Evolutionary conservation across 352 stramenopile genomes (phyloP), one percentile per base, ranked within the genome.

Genomic region (Albugo candida): DNA sequence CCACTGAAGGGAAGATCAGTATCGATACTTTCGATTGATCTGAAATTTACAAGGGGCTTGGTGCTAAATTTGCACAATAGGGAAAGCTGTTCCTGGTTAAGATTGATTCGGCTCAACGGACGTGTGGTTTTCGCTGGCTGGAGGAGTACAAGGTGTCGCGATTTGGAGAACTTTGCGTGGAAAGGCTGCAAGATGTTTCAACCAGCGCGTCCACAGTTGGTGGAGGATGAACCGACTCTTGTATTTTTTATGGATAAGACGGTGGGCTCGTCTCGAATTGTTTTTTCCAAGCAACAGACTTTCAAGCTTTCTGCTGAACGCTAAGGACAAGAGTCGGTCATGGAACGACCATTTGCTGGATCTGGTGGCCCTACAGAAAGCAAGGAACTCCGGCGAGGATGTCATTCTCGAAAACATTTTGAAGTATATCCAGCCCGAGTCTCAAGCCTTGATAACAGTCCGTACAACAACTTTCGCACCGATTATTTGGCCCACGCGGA

Each of bases 331-430:
- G 12, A 17, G 34, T 1, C 39, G 49, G 5, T 39, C 49, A 14
- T 55, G 42, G 49, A 49, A 51, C 12, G 49, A 49, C 4, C 41
- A 55, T 17, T n/a, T 50, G 6, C 18, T 55, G 5, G 48, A 55
- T 19, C 17, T 55, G 41, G 41, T 51, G 17, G 49, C 49, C 16
- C 11, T 39, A n/a, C 2, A 24, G 38, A 8, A 24, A 8, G 13
- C 38, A 31, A 45, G 39, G 6, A 41, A 39, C n/a, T 44, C 41
- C 1, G 19, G 20, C 18, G 20, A 16, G 11, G 31, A 54, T 11
- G 5, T 27, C 1, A 37, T 55, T 6, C 20, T 55, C 1, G 42
- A 55, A 14, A 55, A 55, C 20, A 45, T 55, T 31, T 39, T 55
- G 13, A 49, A 50, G 40, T 45, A 45, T 19, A 41, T 41, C 1